Evolutionary conservation across 176 grass and related monocot genomes (phyloP), one percentile per base, ranked within the genome.

Genomic region (Rhynchospora breviuscula): DNA sequence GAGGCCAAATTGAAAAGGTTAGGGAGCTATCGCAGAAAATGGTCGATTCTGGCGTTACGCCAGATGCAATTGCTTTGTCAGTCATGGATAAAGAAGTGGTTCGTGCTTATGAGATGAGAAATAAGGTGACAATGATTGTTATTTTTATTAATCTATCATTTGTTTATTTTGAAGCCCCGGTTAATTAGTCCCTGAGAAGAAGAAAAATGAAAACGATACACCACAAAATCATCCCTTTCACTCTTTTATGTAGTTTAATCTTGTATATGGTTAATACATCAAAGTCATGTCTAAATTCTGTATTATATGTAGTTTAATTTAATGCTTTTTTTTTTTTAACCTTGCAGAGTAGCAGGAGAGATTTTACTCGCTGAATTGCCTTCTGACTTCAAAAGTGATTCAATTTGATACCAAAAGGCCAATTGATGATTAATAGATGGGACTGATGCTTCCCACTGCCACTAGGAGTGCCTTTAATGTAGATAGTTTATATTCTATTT

Each of bases 21-120:
- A 52, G 85, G 84, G 29, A 35, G 13, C 67, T 91, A 52, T 72
- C 87, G 46, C 75, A 88, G 45, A 64, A 91, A 87, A 91, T 90
- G 89, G 31, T 79, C 29, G 79, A 79, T 72, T 81, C 53, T 76
- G 83, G 86, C 26, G 33, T 91, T 29, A 44, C 31, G 46, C 89
- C 83, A 29, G 70, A 82, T 57, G 5, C 10, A 13, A 58, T 85
- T 83, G 84, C 82, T 52, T 84, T 83, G 29, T 88, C 43, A 46
- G 78, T 91, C 43, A 72, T 88, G 33, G 33, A 87, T 78, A 54
- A 71, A 72, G 73, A 31, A 46, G 70, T 26, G 69, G 81, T 60
- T 47, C 48, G 67, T 14, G 67, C 73, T 67, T 57, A 46, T 14
- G 61, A 87, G 76, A 78, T 26, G 13, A 78, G 63, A 22, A 56